Conservation (phyloP, 164 flowering plant species). For the Saururus chinensis region DNA sequence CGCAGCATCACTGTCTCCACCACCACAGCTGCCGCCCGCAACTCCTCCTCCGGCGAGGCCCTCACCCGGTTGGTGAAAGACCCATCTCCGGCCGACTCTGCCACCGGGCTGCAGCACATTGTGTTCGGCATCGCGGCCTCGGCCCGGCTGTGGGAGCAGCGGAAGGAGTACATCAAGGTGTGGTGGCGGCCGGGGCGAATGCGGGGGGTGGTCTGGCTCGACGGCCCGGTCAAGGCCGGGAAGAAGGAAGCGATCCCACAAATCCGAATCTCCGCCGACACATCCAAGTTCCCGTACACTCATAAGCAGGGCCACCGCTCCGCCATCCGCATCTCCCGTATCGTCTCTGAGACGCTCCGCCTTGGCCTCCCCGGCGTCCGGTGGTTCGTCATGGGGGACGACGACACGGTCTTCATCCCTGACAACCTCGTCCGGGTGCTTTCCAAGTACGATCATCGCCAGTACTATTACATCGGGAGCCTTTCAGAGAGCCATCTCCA, state of each 20-base stretch:
- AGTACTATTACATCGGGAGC: constrained; percentile 56
- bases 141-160: constrained; percentile 33
- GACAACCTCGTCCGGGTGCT: constrained; percentile 54
- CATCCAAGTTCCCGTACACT: constrained; percentile 30
- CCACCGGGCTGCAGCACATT: constrained; percentile 32
- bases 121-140: constrained; percentile 63
- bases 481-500: constrained; percentile 60
- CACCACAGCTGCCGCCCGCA: too few species aligned
- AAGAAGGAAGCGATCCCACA: constrained; percentile 23
- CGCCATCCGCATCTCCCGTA: constrained; percentile 53
- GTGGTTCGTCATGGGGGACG: constrained; percentile 76
- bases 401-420: constrained; percentile 53
- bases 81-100: constrained; percentile 9
- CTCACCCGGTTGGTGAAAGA: neutral
- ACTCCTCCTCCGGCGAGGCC: neutral
- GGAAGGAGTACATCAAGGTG: constrained; percentile 47
- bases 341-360: constrained; percentile 44
- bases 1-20: neutral
- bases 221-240: constrained; percentile 14
- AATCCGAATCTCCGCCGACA: constrained; percentile 35
- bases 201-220: constrained; percentile 61
- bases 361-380: constrained; percentile 35
- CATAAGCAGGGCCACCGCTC: constrained; percentile 39
- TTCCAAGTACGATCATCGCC: constrained; percentile 45
- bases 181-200: constrained; percentile 49